These are phyloP conservation scores for Aspergillus arachidicola DNA, from an alignment of 2,329 filamentous ascomycete genomes.

Conservation along the genomic window DNA sequence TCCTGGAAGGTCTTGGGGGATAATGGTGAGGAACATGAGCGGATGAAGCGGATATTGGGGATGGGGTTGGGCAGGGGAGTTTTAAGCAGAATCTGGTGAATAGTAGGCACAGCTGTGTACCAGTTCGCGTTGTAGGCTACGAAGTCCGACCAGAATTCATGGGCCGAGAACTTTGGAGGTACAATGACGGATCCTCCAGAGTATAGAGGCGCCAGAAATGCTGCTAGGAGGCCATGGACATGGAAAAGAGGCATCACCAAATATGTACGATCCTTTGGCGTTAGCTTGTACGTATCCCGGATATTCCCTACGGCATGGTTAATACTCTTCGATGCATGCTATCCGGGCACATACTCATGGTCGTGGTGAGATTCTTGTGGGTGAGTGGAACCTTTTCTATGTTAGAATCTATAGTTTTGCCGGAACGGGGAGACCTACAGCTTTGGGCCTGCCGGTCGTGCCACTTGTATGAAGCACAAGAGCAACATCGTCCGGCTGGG, in stretches of 20 bases:
- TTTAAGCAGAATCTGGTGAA: conserved; percentile 85
- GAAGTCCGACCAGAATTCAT: conserved; percentile 82
- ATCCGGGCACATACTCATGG: conserved; percentile 64
- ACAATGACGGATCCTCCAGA: conserved; percentile 80
- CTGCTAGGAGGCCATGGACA: conserved; percentile 84
- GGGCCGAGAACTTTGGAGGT: conserved; percentile 76
- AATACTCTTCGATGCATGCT: conserved; percentile 3
- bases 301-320: conserved; percentile 64
- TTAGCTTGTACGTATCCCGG: conserved; percentile 73
- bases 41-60: conserved; percentile 79
- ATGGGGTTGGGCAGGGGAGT: conserved; percentile 67
- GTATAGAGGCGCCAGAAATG: conserved; percentile 74
- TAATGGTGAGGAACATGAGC: conserved; percentile 82
- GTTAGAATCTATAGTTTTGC: conserved; percentile 11
- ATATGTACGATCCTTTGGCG: conserved; percentile 72
- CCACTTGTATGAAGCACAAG: conserved; percentile 82
- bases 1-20: conserved; percentile 80
- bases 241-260: conserved; percentile 91
- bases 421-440: conserved; percentile 54
- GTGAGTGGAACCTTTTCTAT: conserved; percentile 68
- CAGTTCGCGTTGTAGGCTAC: conserved; percentile 75
- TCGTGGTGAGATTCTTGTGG: conserved; percentile 77
- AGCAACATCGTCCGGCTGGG: conserved; percentile 77
- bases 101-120: conserved; percentile 92
- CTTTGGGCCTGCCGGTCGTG: conserved; percentile 83